A percentile compares a stretch with the other conserved stretches of the same genome.
phyloP scores from a whole-genome alignment of 2,329 filamentous ascomycete genomes.

The Paecilomyces sp. region DNA sequence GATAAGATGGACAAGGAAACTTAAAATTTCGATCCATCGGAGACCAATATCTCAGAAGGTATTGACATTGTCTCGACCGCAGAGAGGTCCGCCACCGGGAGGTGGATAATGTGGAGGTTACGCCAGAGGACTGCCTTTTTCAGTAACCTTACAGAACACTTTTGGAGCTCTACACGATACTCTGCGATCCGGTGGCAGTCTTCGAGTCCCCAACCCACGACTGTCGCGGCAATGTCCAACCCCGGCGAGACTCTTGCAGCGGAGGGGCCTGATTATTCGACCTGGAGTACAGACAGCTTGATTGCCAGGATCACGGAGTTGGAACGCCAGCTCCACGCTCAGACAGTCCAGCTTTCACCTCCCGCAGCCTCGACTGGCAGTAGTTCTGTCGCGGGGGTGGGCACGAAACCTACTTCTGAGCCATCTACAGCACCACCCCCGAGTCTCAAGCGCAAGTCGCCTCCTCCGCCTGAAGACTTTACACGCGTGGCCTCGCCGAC shows the following conservation, averaged over 20 bases:
- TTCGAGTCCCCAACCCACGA: background rate
- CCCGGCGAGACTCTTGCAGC: constrained; percentile 9
- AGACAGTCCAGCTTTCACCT: constrained; percentile 30
- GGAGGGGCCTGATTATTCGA: constrained; percentile 46
- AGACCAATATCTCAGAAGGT: background rate
- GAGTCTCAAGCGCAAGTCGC: constrained; percentile 7
- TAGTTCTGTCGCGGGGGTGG: background rate
- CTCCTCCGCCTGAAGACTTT: constrained; percentile 15
- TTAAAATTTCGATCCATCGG: background rate
- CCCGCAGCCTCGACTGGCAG: constrained; percentile 3
- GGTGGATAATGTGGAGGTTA: constrained; percentile 22
- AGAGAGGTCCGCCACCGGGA: background rate
- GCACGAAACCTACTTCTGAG: background rate
- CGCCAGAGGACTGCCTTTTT: constrained; percentile 9
- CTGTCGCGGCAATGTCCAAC: constrained; percentile 16
- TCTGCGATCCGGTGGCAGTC: background rate
- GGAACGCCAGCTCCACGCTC: constrained; percentile 57
- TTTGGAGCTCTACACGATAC: background rate
- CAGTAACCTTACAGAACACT: constrained; percentile 7
- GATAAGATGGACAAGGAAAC: background rate
- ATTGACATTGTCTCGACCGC: background rate
- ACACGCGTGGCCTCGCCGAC: constrained; percentile 13
- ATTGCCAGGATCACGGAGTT: constrained; percentile 61
- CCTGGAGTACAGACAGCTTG: constrained; percentile 62
- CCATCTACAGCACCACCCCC: background rate